Evolutionary conservation across 768 basidiomycete genomes (phyloP), one percentile per base, ranked within the genome.

Genomic region (Suillus ampliporus): DNA sequence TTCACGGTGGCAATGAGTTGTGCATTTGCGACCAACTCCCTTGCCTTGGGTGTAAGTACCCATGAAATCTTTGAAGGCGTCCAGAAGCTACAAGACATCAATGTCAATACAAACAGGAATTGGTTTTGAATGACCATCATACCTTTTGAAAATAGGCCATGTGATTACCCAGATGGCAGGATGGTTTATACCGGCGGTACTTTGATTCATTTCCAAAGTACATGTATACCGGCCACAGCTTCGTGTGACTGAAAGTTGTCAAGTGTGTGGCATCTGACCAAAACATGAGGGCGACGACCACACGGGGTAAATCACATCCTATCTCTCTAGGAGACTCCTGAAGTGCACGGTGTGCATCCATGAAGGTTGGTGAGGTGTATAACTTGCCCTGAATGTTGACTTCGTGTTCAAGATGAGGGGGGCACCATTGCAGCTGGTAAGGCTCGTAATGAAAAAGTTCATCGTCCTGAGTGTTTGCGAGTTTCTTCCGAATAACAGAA

Each of bases 251-350:
- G 34, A 73, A 72, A 5, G 67, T 47, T 3, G 68, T 62, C 10
- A 71, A 43, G 28, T 69, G 70, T 11, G 68, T 71, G 1, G 66
- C 50, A 35, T 73, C 71, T 0, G 71, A 73, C 61, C 63, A 68
- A 26, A 69, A 63, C 61, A 71, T 65, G 14, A 68, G 51, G 0
- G 56, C 61, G 4, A n/a, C 53, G 11, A 68, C 47, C 1, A 31
- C 57, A 1, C 58, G 35, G 6, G 69, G 69, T 13, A 73, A 60
- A 35, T 60, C 53, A 53, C 68, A 66, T 3, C 43, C 67, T 1
- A 61, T 53, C 34, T 71, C 71, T 8, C 48, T 51, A 6, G 67
- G 66, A 5, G 62, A 65, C 14, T 57, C 19, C 43, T 69, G 71
- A 11, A 74, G 62, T 21, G 53, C 61, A 9, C 61, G 58, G 38